These are phyloP conservation scores for Plenodomus biglobosus DNA, from an alignment of 2,329 filamentous ascomycete genomes.

Conservation along the genomic window DNA sequence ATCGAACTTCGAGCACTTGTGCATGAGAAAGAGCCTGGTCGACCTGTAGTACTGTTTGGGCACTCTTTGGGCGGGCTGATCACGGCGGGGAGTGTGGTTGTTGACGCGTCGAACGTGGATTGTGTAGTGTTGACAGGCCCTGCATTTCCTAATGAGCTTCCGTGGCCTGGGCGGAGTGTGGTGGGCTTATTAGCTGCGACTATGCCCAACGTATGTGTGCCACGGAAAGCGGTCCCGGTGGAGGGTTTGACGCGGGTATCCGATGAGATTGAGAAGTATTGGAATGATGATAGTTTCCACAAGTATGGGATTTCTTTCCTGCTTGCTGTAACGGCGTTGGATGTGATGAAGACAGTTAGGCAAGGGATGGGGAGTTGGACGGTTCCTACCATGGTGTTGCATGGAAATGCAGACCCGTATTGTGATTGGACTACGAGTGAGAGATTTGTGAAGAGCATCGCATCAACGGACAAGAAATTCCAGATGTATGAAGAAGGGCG, in stretches of 20 bases:
- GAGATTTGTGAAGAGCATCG: conserved; percentile 2
- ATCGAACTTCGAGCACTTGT: conserved; percentile 1
- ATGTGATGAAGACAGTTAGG: conserved; percentile 2
- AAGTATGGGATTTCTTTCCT: conserved; percentile 5
- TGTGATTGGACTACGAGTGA: conserved; percentile 8
- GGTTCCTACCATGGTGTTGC: conserved; percentile 6
- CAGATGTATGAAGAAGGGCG: conserved; percentile 5
- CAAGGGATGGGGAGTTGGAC: conserved; percentile 1
- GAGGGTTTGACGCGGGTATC: conserved; percentile 3
- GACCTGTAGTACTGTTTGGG: not conserved
- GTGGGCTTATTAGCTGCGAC: not conserved
- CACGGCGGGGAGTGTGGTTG: not conserved
- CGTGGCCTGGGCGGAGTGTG: not conserved
- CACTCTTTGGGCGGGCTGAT: conserved; percentile 1
- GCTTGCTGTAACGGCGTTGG: conserved; percentile 6
- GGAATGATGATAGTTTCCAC: not conserved
- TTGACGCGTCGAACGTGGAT: not conserved
- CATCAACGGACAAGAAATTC: conserved; percentile 2
- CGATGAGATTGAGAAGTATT: conserved; percentile 3
- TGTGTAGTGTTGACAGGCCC: not conserved
- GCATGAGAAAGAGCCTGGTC: not conserved
- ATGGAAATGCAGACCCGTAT: conserved; percentile 9
- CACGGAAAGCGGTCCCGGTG: not conserved
- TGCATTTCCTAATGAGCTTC: not conserved
- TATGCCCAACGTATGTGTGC: conserved; percentile 1